phyloP scores from a whole-genome alignment of 768 basidiomycete species.

The Amanita muscaria region DNA sequence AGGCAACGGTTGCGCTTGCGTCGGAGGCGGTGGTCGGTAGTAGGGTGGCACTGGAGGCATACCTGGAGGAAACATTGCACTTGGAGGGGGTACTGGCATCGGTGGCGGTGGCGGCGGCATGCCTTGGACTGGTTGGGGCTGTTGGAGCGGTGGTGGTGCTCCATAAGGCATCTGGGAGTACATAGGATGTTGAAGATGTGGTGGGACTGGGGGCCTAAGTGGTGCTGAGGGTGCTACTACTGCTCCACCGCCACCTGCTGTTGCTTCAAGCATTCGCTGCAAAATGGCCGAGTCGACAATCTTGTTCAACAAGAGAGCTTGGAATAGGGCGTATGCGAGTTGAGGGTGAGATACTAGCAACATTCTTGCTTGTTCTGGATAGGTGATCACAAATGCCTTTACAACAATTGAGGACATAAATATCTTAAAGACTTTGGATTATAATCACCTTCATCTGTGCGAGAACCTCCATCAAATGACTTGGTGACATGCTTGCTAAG shows the following conservation, averaged over 20 bases:
- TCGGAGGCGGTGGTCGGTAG: constrained; percentile 26
- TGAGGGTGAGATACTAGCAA: constrained; percentile 83
- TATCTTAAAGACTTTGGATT: constrained; percentile 12
- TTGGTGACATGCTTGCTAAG: constrained; percentile 74
- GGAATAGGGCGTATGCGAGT: constrained; percentile 92
- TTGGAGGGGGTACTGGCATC: constrained; percentile 26
- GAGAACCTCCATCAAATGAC: constrained; percentile 84
- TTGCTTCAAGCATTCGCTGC: constrained; percentile 51
- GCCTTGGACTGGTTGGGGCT: constrained; percentile 23
- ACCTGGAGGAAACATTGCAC: constrained; percentile 23
- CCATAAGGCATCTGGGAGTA: constrained; percentile 27
- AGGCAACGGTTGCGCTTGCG: constrained; percentile 17
- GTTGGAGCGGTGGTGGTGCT: constrained; percentile 24
- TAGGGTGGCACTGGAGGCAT: constrained; percentile 27
- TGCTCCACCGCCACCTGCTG: constrained; percentile 11
- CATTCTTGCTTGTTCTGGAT: constrained; percentile 81
- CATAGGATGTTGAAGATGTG: constrained; percentile 44
- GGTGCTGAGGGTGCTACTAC: constrained; percentile 7
- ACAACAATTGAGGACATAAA: constrained; percentile 4
- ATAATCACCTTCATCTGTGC: constrained; percentile 92
- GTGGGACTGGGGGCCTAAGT: constrained; percentile 17
- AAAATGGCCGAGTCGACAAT: constrained; percentile 86
- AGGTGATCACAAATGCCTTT: constrained; percentile 85
- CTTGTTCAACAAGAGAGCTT: constrained; percentile 86
- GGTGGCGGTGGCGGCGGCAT: constrained; percentile 23